Evolutionary conservation across 495 filamentous ascomycete genomes (phyloP).

Genomic region (Entonaema liquescens): DNA sequence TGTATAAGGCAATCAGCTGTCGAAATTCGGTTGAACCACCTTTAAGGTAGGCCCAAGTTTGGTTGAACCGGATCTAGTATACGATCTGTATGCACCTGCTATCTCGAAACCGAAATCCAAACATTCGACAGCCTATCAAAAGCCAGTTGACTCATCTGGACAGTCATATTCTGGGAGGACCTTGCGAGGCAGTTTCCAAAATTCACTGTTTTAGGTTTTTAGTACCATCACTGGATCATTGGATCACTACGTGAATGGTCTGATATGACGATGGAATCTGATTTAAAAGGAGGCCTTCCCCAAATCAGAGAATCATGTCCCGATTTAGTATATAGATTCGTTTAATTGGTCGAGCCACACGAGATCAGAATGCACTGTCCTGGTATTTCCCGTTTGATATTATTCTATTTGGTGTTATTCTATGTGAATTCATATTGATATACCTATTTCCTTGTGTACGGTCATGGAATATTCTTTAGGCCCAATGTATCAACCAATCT

Average conservation of each 20-base stretch:
- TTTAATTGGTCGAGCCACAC: not conserved
- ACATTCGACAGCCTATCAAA: not conserved
- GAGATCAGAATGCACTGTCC: not conserved
- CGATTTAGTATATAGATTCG: not conserved
- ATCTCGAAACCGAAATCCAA: not conserved
- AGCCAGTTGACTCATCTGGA: not conserved
- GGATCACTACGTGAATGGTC: not conserved
- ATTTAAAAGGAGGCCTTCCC: not conserved
- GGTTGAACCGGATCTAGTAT: not conserved
- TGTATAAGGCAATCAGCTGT: not conserved
- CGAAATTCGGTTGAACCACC: not conserved
- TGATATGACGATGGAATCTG: not conserved
- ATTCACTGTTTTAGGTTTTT: not conserved
- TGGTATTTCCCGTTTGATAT: not conserved
- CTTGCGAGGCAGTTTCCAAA: not conserved
- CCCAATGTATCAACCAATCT: not conserved
- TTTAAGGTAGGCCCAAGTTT: not conserved
- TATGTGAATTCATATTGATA: not conserved
- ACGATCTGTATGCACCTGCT: not conserved
- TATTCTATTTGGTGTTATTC: not conserved
- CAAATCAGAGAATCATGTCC: not conserved
- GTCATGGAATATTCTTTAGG: not conserved
- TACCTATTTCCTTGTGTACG: not conserved
- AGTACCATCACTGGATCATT: not conserved
- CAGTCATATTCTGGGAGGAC: not conserved